phyloP scores from a whole-genome alignment of 179 eudicot genomes.

The Corrigiola litoralis region DNA sequence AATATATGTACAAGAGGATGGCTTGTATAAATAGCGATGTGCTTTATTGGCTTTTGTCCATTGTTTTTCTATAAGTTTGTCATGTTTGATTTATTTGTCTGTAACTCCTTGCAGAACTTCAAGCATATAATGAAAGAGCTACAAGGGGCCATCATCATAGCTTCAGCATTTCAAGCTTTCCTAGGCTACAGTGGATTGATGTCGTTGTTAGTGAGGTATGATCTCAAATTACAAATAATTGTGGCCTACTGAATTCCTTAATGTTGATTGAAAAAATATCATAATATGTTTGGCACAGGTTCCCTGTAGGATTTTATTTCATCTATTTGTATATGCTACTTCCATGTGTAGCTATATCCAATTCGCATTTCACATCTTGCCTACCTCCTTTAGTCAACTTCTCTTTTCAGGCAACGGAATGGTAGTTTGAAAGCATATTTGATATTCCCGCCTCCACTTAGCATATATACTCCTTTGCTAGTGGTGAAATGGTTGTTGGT shows the following conservation, averaged over 20 bases:
- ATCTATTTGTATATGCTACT: background rate
- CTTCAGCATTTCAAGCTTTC: slow-evolving; percentile 79
- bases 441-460: no score
- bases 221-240: background rate
- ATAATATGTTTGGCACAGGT: no score
- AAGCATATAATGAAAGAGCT: slow-evolving; percentile 87
- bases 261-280: no score
- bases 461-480: no score
- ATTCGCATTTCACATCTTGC: no score
- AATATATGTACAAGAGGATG: no score
- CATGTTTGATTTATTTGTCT: background rate
- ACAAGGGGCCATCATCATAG: slow-evolving; percentile 91
- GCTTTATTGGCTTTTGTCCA: background rate
- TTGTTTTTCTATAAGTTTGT: background rate
- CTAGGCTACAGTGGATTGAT: slow-evolving; percentile 91
- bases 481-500: no score
- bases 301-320: background rate
- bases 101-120: slow-evolving; percentile 58
- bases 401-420: no score
- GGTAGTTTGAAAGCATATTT: no score
- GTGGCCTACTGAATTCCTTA: background rate
- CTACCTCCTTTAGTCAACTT: no score
- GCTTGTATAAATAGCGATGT: background rate
- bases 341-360: background rate
- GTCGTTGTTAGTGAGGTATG: slow-evolving; percentile 69